Evolutionary conservation across 2,329 filamentous ascomycete species (phyloP), one percentile per base, ranked within the genome.

Genomic region (Exophiala phaeomuriformis): DNA sequence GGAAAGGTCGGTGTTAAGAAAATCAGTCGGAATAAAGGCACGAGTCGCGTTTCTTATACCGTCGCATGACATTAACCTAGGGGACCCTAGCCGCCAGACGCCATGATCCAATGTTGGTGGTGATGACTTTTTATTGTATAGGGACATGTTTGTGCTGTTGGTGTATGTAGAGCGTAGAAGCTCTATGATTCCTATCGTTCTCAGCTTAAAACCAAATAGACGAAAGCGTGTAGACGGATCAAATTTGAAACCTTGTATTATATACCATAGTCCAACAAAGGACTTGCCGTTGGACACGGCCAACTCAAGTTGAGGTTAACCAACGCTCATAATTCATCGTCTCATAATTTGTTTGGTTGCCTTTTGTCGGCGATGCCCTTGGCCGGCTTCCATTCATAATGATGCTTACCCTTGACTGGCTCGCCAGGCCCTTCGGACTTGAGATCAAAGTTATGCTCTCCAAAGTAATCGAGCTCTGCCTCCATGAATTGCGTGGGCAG

Each of bases 381-480:
- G 8, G 54, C 58, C 28, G 56, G 56, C 47, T 58, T 57, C 58
- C 60, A 62, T 35, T 59, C 56, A 32, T 55, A 59, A 46, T 61
- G 60, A 43, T 59, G 60, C 32, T 50, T 45, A 5, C 59, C 59
- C 41, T 56, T 58, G 37, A 52, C 47, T 30, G 58, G 51, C 42
- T 61, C 52, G 7, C 58, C 56, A 3, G 52, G 46, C 4, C 33
- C 48, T 28, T 53, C 54, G 7, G 36, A 40, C 47, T 58, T 61
- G 10, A 57, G 45, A 30, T 61, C 60, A 41, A 52, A 87, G 70
- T 78, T 79, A 66, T 87, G 83, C 36, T 77, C 75, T 0, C 84
- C 84, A 64, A 88, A 88, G 63, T 82, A 86, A 64, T 87, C 83
- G 65, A 88, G 69, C 69, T 88, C 77, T 0, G 83, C 83, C 67